Conservation (phyloP, 768 basidiomycete genomes). For the Panaeolus cyanescens region DNA sequence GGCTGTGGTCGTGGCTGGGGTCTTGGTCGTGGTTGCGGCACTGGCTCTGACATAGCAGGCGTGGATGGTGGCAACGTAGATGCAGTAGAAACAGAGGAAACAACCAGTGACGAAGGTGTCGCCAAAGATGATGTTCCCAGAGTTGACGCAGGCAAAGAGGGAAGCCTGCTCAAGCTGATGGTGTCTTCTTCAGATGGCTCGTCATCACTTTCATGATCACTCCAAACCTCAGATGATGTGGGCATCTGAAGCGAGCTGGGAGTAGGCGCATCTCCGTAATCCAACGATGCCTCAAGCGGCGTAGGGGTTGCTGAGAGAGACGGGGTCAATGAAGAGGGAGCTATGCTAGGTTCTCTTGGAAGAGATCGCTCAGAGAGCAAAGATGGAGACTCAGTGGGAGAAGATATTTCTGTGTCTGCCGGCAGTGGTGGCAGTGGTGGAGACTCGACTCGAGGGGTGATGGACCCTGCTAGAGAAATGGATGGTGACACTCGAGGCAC, state of each 20-base stretch:
- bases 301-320: slow-evolving; percentile 16
- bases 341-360: slow-evolving; percentile 10
- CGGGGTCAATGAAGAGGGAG: slow-evolving; percentile 12
- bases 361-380: slow-evolving; percentile 17
- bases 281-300: slow-evolving; percentile 12
- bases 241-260: slow-evolving; percentile 33
- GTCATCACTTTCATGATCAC: slow-evolving; percentile 10
- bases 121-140: slow-evolving; percentile 28
- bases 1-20: neutral
- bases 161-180: slow-evolving; percentile 24
- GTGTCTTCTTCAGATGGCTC: slow-evolving; percentile 13
- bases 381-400: slow-evolving; percentile 12
- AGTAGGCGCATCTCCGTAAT: slow-evolving; percentile 24
- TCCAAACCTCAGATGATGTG: slow-evolving; percentile 15
- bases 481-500: slow-evolving; percentile 16
- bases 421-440: slow-evolving; percentile 7
- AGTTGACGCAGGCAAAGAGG: slow-evolving; percentile 27
- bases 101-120: slow-evolving; percentile 30
- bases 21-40: neutral
- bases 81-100: slow-evolving; percentile 27
- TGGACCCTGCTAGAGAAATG: neutral
- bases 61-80: slow-evolving; percentile 11
- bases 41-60: slow-evolving; percentile 4
- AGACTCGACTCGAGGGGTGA: slow-evolving; percentile 7
- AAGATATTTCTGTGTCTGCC: slow-evolving; percentile 11